These are phyloP conservation scores for Penicillium griseofulvum DNA, from an alignment of 2,329 filamentous ascomycete species.

Conservation along the genomic window DNA sequence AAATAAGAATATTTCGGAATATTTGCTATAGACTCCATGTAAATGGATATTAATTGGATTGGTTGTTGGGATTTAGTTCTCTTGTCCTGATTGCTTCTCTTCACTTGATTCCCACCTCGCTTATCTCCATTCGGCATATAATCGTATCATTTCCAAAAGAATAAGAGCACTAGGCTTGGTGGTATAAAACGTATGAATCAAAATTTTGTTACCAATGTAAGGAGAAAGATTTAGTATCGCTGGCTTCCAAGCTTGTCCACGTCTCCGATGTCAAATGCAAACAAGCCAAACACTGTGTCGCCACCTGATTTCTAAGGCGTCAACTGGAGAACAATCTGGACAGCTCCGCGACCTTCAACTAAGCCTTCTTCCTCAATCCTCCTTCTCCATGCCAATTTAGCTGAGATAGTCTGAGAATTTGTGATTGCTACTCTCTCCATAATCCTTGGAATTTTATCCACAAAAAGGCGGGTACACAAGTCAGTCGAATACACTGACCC, in stretches of 20 bases:
- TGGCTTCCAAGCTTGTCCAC: neutral
- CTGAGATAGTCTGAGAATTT: neutral
- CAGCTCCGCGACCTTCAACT: constrained; percentile 5
- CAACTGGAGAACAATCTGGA: constrained; percentile 1
- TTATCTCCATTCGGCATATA: neutral
- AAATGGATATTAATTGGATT: neutral
- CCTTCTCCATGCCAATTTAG: neutral
- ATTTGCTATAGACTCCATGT: neutral
- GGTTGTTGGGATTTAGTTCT: neutral
- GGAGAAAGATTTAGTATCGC: neutral
- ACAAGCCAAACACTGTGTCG: constrained; percentile 6
- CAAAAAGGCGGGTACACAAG: neutral
- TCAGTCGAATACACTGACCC: neutral
- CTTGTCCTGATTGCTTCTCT: neutral
- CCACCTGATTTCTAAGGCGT: constrained; percentile 14
- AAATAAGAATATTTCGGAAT: neutral
- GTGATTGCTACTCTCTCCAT: too few species aligned
- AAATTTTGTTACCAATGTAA: neutral
- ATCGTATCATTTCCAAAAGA: neutral
- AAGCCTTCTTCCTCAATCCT: neutral
- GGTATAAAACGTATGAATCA: neutral
- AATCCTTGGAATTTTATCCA: neutral
- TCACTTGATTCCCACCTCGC: neutral
- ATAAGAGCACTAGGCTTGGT: neutral
- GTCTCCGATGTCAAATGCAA: neutral